A percentile compares a stretch with the other conserved stretches of the same genome.
These are phyloP conservation scores for Aquilaria sinensis DNA, from an alignment of 345 rosid species.

Conservation along the genomic window DNA sequence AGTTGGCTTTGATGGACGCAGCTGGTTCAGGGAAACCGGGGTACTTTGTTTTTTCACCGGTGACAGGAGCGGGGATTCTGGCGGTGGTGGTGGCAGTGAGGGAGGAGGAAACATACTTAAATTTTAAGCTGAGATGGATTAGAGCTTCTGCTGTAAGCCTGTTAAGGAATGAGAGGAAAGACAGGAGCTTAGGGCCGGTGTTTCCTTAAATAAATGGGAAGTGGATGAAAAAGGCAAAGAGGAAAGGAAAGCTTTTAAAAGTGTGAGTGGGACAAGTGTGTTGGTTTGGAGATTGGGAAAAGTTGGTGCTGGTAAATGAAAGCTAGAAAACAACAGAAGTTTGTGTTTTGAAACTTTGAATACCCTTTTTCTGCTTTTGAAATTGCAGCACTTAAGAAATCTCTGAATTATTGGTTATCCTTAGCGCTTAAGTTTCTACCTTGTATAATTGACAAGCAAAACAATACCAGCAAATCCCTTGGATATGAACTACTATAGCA, in stretches of 20 bases:
- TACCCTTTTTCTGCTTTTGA: slow-evolving; percentile 19
- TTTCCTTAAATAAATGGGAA: slow-evolving; percentile 26
- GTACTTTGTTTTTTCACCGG: slow-evolving; percentile 21
- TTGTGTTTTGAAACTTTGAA: slow-evolving; percentile 16
- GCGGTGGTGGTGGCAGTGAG: slow-evolving; percentile 23
- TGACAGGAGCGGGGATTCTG: slow-evolving; percentile 20
- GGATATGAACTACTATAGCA: too few species aligned
- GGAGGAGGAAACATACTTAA: not conserved
- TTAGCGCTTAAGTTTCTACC: slow-evolving; percentile 8
- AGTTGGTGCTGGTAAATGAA: slow-evolving; percentile 28
- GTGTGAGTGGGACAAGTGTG: slow-evolving; percentile 42
- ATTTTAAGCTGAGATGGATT: too few species aligned
- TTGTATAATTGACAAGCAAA: too few species aligned
- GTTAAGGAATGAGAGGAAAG: too few species aligned
- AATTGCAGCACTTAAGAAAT: slow-evolving; percentile 10
- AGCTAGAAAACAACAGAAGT: slow-evolving; percentile 23
- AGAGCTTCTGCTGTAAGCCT: too few species aligned
- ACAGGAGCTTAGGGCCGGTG: slow-evolving; percentile 13
- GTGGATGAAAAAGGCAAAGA: slow-evolving; percentile 24
- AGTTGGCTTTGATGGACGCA: slow-evolving; percentile 37
- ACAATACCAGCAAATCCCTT: too few species aligned
- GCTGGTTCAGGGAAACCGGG: slow-evolving; percentile 31
- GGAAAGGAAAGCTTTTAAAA: slow-evolving; percentile 34
- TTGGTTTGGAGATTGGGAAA: slow-evolving; percentile 30
- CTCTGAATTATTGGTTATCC: not conserved